Percentiles rank a stretch among this genome's conserved stretches.
These are phyloP conservation scores for Cryptococcus sp. DNA, from an alignment of 1,284 basidiomycete genomes.

Conservation along the genomic window DNA sequence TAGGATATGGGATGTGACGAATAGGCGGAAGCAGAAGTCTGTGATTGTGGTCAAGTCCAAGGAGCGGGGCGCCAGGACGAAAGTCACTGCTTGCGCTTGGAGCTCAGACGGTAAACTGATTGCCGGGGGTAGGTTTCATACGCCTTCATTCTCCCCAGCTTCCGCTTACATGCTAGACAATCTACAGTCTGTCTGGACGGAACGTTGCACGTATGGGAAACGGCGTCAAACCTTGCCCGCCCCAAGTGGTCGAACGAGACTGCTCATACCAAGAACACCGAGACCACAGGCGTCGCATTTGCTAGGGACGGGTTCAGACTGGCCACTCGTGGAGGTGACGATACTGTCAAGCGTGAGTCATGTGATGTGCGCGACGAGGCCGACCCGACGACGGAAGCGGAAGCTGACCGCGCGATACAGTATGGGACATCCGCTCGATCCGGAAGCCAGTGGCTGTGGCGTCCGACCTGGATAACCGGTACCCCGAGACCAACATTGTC, in stretches of 20 bases:
- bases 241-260: constrained; percentile 79
- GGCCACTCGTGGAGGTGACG: constrained; percentile 84
- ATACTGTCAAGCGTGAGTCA: constrained; percentile 84
- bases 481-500: constrained; percentile 84
- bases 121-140: constrained; percentile 69
- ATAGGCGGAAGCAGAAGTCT: constrained; percentile 82
- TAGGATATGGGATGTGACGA: constrained; percentile 90
- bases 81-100: constrained; percentile 81
- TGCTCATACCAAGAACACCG: constrained; percentile 77
- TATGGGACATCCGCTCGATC: constrained; percentile 89
- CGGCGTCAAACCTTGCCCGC: constrained; percentile 84
- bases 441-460: constrained; percentile 72
- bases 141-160: neutral
- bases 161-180: neutral
- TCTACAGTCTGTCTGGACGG: constrained; percentile 78
- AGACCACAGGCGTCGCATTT: constrained; percentile 79
- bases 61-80: constrained; percentile 89
- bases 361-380: neutral
- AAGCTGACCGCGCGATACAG: constrained; percentile 51
- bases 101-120: constrained; percentile 80
- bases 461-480: constrained; percentile 68
- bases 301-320: constrained; percentile 76
- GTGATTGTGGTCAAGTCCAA: constrained; percentile 96
- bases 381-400: no score
- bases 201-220: constrained; percentile 86